Conservation (phyloP, 2,329 filamentous ascomycete species). For the Arthroderma sp. region DNA sequence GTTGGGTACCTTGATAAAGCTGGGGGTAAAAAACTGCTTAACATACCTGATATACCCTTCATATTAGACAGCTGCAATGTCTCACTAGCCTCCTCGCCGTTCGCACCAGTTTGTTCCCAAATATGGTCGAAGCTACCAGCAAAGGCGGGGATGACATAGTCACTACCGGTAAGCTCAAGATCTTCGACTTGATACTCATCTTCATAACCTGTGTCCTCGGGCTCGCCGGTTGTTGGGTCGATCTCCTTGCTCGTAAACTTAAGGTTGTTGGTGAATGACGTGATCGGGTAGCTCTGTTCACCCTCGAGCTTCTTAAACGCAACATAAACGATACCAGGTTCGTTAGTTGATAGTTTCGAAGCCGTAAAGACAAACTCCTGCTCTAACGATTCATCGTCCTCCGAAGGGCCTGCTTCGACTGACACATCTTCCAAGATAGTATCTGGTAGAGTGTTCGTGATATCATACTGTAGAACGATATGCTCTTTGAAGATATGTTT, state of each 20-base stretch:
- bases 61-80: constrained; percentile 76
- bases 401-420: constrained; percentile 62
- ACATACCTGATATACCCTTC: constrained; percentile 77
- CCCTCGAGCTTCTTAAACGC: constrained; percentile 77
- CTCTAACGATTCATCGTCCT: constrained; percentile 62
- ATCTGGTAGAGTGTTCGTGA: constrained; percentile 91
- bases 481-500: constrained; percentile 99
- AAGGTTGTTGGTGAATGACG: constrained; percentile 79
- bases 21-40: neutral
- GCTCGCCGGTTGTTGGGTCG: constrained; percentile 82
- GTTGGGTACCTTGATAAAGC: neutral
- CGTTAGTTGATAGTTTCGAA: constrained; percentile 66
- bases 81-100: constrained; percentile 80
- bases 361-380: constrained; percentile 92
- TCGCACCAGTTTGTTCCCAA: constrained; percentile 85
- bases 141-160: constrained; percentile 88
- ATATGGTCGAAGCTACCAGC: constrained; percentile 90
- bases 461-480: constrained; percentile 86
- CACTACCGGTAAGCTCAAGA: constrained; percentile 76
- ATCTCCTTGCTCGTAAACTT: constrained; percentile 98
- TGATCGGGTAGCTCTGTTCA: constrained; percentile 57
- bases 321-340: constrained; percentile 87
- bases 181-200: constrained; percentile 97
- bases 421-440: constrained; percentile 85
- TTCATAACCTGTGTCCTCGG: constrained; percentile 84